Evolutionary conservation across 306 rosid genomes (phyloP), one percentile per base, ranked within the genome.

Genomic region (Citrullus amarus): DNA sequence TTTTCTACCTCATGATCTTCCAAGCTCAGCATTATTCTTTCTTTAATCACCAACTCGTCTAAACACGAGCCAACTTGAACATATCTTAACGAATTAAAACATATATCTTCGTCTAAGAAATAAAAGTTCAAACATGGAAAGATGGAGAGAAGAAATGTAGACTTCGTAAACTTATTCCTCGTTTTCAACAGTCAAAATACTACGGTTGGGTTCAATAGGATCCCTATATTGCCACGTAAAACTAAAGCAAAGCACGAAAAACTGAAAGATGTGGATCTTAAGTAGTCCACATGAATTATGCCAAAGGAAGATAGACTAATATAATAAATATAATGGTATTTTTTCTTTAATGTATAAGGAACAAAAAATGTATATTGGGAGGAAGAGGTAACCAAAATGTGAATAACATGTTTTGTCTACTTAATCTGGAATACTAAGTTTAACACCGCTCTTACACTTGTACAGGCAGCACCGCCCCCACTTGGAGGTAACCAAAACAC

Each of bases 401-500:
- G 30, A 22, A 68, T 68, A 68, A 39, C 74, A 68, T 20, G 53
- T n/a, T 72, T 72, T 32, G 20, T 50, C 61, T 48, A 73, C 60
- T 48, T 50, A 72, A 72, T 50, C 43, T 50, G 41, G 16, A n/a
- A 12, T 39, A 16, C 48, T n/a, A 73, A 5, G 60, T 28, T 50
- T 28, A 51, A 30, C 4, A 12, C 28, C 9, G 39, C 77, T 73
- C 75, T 18, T 43, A 39, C 77, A 73, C 44, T 46, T 71, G 57
- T 70, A 44, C 55, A 70, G 38, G 39, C 57, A 44, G 76, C 55
- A 44, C 57, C 56, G 57, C n/a, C 76, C 76, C 58, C 75, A 69
- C 56, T 46, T 71, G 38, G 41, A 71, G 60, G 25, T 50, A 48
- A 72, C 12, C 10, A 71, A 44, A 71, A 71, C 39, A 71, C 76